Evolutionary conservation across 176 grass and related monocot genomes (phyloP).

Genomic region (Tillandsia leiboldiana): DNA sequence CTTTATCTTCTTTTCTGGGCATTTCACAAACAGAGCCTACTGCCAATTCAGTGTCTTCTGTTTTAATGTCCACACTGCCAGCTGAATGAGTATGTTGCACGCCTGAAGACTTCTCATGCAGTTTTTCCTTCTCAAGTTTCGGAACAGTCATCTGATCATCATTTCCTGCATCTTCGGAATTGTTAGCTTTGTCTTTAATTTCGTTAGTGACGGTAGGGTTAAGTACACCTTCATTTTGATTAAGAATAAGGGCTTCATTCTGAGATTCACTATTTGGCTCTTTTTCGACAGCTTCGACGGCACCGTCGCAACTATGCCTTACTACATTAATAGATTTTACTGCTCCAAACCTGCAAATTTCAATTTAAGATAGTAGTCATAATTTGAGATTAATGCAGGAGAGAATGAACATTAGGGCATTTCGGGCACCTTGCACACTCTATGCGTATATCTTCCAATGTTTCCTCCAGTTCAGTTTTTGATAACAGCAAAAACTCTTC

Average conservation of each 20-base stretch:
- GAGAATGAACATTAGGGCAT: slow-evolving; percentile 14
- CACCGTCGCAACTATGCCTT: slow-evolving; percentile 20
- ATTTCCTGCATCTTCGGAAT: slow-evolving; percentile 1
- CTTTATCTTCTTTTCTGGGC: slow-evolving; percentile 18
- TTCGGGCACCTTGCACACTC: slow-evolving; percentile 62
- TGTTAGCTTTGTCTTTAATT: slow-evolving; percentile 11
- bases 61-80: slow-evolving; percentile 1
- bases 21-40: slow-evolving; percentile 7
- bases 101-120: slow-evolving; percentile 1
- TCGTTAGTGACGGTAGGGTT: neutral
- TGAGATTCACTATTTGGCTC: slow-evolving; percentile 21
- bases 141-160: neutral
- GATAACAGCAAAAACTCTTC: slow-evolving; percentile 64
- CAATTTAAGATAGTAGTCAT: slow-evolving; percentile 8
- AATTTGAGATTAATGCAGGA: slow-evolving; percentile 1
- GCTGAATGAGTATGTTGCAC: slow-evolving; percentile 17
- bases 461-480: slow-evolving; percentile 74
- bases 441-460: slow-evolving; percentile 75
- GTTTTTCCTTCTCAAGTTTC: slow-evolving; percentile 23
- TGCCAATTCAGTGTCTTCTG: neutral
- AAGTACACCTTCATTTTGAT: slow-evolving; percentile 11
- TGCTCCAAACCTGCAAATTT: slow-evolving; percentile 81
- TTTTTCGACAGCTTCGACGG: slow-evolving; percentile 8
- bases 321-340: slow-evolving; percentile 71
- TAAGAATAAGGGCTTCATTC: slow-evolving; percentile 14